Evolutionary conservation across 2,329 filamentous ascomycete species (phyloP).

Genomic region (Colletotrichum tabaci): DNA sequence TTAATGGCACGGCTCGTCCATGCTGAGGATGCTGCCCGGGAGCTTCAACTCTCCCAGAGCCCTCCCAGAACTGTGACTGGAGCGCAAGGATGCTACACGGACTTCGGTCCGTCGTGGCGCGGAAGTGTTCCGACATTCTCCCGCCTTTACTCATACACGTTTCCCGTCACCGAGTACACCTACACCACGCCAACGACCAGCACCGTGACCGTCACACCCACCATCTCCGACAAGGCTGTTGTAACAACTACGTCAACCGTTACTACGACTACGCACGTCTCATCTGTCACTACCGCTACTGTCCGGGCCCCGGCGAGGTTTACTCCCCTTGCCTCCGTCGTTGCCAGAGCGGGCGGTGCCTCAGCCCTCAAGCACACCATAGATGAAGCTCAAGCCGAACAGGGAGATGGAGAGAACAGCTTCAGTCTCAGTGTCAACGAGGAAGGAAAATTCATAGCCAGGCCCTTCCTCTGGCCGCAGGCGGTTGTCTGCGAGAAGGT

Average conservation of each 20-base stretch:
- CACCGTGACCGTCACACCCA: conserved; percentile 28
- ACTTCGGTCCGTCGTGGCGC: conserved; percentile 7
- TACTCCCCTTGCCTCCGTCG: conserved; percentile 16
- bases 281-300: conserved; percentile 16
- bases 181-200: conserved; percentile 24
- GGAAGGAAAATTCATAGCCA: not conserved
- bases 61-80: conserved; percentile 13
- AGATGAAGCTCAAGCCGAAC: not conserved
- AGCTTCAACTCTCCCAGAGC: not conserved
- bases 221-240: not conserved
- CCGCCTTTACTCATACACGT: conserved; percentile 30
- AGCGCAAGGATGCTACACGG: conserved; percentile 38
- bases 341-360: not conserved
- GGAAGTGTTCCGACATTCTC: conserved; percentile 19
- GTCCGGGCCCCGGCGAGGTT: conserved; percentile 11
- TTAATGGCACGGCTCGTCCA: not conserved
- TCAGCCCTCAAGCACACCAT: not conserved
- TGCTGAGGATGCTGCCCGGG: not conserved
- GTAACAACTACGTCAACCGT: conserved; percentile 14
- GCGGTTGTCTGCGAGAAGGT: conserved; percentile 32
- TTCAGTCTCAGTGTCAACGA: not conserved
- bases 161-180: conserved; percentile 26
- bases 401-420: not conserved
- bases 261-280: conserved; percentile 22
- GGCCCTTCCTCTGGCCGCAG: conserved; percentile 11